These are phyloP conservation scores for Sarocladium oryzae DNA, from an alignment of 2,329 filamentous ascomycete species.

Conservation along the genomic window DNA sequence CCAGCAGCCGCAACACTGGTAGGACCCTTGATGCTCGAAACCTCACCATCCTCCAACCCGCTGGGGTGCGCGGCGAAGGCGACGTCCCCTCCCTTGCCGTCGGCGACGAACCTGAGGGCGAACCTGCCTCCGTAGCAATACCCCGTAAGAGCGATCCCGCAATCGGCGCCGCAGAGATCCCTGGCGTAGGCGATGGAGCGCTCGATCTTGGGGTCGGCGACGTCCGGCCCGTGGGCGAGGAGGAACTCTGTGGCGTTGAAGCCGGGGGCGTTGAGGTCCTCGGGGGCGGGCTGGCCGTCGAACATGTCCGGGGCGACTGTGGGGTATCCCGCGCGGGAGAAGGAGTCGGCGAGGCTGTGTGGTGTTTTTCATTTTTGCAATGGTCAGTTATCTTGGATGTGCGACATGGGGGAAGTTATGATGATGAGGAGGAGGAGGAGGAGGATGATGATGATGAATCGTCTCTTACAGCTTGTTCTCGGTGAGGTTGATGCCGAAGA, in stretches of 20 bases:
- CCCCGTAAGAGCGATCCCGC: conserved; percentile 43
- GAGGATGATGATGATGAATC: too few relatives aligned
- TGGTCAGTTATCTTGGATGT: too few relatives aligned
- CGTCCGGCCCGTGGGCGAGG: conserved; percentile 30
- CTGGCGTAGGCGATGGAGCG: conserved; percentile 25
- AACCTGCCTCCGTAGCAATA: conserved; percentile 58
- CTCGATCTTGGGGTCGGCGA: conserved; percentile 19
- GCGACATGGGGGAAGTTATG: too few relatives aligned
- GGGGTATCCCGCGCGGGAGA: conserved; percentile 20
- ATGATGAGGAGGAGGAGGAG: too few relatives aligned
- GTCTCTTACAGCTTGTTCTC: conserved; percentile 14
- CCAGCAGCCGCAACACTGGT: conserved; percentile 51
- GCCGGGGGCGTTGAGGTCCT: conserved; percentile 14
- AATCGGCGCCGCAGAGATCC: conserved; percentile 32
- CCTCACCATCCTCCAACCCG: conserved; percentile 47
- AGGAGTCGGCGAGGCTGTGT: conserved; percentile 19
- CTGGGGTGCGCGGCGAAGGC: conserved; percentile 58
- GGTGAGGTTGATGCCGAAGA: conserved; percentile 19
- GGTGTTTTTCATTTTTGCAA: conserved; percentile 2
- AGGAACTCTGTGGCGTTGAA: conserved; percentile 21
- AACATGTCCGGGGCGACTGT: conserved; percentile 21
- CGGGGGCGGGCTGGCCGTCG: conserved; percentile 17
- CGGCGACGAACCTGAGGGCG: conserved; percentile 43
- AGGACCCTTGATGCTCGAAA: conserved; percentile 44
- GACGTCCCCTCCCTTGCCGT: conserved; percentile 42